These are phyloP conservation scores for Neurospora sp. DNA, from an alignment of 495 filamentous ascomycete species.

Conservation along the genomic window DNA sequence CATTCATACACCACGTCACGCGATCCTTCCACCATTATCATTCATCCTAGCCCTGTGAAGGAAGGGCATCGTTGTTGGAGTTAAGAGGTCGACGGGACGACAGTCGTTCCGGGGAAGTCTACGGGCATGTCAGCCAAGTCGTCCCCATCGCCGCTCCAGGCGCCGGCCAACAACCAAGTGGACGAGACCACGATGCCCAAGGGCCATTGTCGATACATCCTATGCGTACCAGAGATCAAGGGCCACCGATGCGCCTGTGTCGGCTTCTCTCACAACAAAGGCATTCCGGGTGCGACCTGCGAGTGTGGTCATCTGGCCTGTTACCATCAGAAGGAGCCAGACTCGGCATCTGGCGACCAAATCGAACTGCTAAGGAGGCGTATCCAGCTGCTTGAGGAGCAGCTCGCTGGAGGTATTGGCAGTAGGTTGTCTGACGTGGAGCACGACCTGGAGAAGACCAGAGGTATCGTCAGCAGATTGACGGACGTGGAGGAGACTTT, in stretches of 20 bases:
- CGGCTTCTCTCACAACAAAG: slow-evolving; percentile 41
- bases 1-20: background rate
- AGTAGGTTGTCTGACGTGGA: slow-evolving; percentile 14
- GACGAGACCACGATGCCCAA: slow-evolving; percentile 38
- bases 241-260: slow-evolving; percentile 47
- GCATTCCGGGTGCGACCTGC: slow-evolving; percentile 40
- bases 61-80: background rate
- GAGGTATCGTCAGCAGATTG: slow-evolving; percentile 31
- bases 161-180: slow-evolving; percentile 10
- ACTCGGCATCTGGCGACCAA: slow-evolving; percentile 22
- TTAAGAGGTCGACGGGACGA: background rate
- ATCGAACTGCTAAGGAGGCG: slow-evolving; percentile 38
- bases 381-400: slow-evolving; percentile 37
- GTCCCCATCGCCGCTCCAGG: slow-evolving; percentile 24
- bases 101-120: background rate
- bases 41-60: background rate
- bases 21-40: background rate
- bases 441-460: slow-evolving; percentile 22
- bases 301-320: slow-evolving; percentile 47
- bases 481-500: slow-evolving; percentile 41
- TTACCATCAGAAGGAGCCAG: slow-evolving; percentile 38
- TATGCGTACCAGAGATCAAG: slow-evolving; percentile 43
- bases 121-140: slow-evolving; percentile 15
- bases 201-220: slow-evolving; percentile 46
- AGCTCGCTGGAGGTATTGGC: slow-evolving; percentile 27